Evolutionary conservation across 805 yeast species (phyloP).

Genomic region (Wickerhamomyces kurtzmanii): DNA sequence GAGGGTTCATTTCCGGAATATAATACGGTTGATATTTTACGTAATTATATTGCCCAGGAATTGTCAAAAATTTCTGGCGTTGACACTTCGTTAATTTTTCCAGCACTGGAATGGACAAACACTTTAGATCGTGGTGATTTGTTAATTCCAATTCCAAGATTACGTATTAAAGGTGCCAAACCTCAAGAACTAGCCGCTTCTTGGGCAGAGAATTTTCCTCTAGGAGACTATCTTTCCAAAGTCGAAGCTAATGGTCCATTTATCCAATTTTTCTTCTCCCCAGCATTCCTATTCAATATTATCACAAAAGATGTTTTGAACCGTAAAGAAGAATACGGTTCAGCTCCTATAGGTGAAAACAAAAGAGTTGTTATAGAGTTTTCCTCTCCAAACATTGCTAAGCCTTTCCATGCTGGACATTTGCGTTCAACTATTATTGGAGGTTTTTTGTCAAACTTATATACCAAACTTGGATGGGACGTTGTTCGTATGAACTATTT

Average conservation of each 20-base stretch:
- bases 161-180: constrained; percentile 74
- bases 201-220: constrained; percentile 72
- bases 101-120: constrained; percentile 81
- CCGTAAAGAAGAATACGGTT: constrained; percentile 56
- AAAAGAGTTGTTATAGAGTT: constrained; percentile 78
- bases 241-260: constrained; percentile 86
- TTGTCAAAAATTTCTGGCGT: constrained; percentile 67
- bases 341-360: constrained; percentile 60
- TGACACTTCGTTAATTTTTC: constrained; percentile 56
- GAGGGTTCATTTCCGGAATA: constrained; percentile 64
- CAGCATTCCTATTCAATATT: constrained; percentile 52
- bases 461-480: constrained; percentile 88
- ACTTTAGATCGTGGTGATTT: constrained; percentile 89
- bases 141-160: constrained; percentile 85
- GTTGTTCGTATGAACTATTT: constrained; percentile 87
- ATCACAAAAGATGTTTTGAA: constrained; percentile 63
- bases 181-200: constrained; percentile 66
- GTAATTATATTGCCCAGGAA: constrained; percentile 82
- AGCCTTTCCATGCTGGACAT: constrained; percentile 99
- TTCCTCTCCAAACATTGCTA: constrained; percentile 97
- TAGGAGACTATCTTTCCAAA: constrained; percentile 54
- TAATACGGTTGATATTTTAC: constrained; percentile 80
- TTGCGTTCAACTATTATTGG: constrained; percentile 97
- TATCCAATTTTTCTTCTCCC: constrained; percentile 78
- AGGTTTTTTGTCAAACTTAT: constrained; percentile 83